Conservation (phyloP, 1,284 basidiomycete species). For the Pterulicium gracile region DNA sequence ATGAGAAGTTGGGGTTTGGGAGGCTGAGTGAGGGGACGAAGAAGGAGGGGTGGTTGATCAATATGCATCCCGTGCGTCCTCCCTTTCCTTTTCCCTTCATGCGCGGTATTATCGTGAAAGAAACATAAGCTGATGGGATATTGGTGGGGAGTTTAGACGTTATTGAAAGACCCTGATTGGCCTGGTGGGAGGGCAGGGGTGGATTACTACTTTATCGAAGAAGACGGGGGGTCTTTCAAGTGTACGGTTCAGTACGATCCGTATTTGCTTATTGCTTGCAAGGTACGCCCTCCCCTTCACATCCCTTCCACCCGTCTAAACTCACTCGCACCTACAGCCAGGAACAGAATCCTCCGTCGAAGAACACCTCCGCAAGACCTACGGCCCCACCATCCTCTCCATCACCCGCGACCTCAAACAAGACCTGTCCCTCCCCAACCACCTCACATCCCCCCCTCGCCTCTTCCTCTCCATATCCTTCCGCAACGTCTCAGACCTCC, state of each 20-base stretch:
- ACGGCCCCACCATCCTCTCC: slow-evolving; percentile 77
- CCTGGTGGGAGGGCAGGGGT: slow-evolving; percentile 81
- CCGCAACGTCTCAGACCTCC: slow-evolving; percentile 86
- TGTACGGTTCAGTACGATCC: slow-evolving; percentile 89
- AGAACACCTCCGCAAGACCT: slow-evolving; percentile 93
- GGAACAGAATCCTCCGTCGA: slow-evolving; percentile 89
- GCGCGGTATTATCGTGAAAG: neutral
- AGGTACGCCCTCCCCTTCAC: slow-evolving; percentile 38
- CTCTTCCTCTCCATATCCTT: slow-evolving; percentile 88
- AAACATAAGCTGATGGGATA: neutral
- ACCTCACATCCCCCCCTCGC: slow-evolving; percentile 85
- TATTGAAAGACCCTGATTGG: slow-evolving; percentile 77
- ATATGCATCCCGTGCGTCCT: slow-evolving; percentile 59
- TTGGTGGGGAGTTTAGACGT: slow-evolving; percentile 38
- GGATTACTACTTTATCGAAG: slow-evolving; percentile 97
- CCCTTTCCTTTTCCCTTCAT: slow-evolving; percentile 1
- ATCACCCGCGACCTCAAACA: slow-evolving; percentile 83
- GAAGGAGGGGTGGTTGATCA: slow-evolving; percentile 72
- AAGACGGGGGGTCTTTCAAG: slow-evolving; percentile 96
- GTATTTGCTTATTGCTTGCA: slow-evolving; percentile 89
- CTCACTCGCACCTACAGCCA: slow-evolving; percentile 30
- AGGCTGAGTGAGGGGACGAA: slow-evolving; percentile 48
- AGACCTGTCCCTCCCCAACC: slow-evolving; percentile 93
- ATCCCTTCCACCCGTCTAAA: slow-evolving; percentile 1
- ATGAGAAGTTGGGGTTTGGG: slow-evolving; percentile 70